phyloP scores from a whole-genome alignment of 2,329 filamentous ascomycete species.

The Leptographium wingfieldii region DNA sequence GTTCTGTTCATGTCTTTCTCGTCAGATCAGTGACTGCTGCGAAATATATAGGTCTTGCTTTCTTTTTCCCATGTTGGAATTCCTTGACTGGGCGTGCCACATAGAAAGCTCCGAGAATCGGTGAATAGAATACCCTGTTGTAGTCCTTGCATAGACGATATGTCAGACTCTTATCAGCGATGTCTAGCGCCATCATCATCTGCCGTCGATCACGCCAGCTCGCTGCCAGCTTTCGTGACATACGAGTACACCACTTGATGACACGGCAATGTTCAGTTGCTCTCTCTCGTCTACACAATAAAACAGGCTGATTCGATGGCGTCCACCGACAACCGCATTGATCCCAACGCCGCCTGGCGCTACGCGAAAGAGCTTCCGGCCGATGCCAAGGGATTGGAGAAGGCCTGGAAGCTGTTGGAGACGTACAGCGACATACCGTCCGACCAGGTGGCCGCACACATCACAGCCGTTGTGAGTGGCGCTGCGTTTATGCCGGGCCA shows the following conservation, averaged over 20 bases:
- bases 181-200: neutral
- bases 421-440: constrained; percentile 14
- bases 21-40: too few species aligned
- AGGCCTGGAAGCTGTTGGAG: constrained; percentile 13
- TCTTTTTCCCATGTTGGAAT: too few species aligned
- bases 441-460: constrained; percentile 13
- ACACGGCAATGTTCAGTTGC: too few species aligned
- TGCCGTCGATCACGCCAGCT: neutral
- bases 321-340: neutral
- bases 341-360: neutral
- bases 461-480: constrained; percentile 10
- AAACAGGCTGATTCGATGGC: neutral
- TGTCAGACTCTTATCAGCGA: too few species aligned
- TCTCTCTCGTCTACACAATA: too few species aligned
- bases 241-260: too few species aligned
- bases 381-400: constrained; percentile 4
- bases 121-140: too few species aligned
- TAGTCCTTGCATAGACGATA: too few species aligned
- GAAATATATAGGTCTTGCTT: too few species aligned
- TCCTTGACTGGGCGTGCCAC: too few species aligned
- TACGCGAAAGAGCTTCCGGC: constrained; percentile 7
- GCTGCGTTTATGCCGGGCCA: neutral
- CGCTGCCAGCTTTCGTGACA: neutral
- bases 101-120: too few species aligned
- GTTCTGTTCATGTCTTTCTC: too few species aligned